Conservation (phyloP, 805 yeast species). For the Candida ipomoeae region DNA sequence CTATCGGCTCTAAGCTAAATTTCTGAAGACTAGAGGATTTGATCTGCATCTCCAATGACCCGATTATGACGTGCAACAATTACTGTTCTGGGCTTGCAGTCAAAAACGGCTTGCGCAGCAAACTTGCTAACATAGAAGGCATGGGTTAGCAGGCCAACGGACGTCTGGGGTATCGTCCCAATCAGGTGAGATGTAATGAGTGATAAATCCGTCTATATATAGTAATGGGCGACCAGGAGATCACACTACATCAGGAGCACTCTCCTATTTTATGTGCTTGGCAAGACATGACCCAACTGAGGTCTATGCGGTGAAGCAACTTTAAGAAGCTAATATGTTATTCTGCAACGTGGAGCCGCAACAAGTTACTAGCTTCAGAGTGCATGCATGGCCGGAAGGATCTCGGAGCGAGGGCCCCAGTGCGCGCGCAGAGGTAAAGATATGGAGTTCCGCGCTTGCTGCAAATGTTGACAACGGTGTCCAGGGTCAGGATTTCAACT, state of each 20-base stretch:
- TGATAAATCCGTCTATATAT: background rate
- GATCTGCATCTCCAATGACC: too few species aligned
- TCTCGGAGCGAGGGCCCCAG: background rate
- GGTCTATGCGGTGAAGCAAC: background rate
- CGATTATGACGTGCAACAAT: too few species aligned
- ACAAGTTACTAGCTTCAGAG: background rate
- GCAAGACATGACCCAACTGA: background rate
- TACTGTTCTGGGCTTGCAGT: too few species aligned
- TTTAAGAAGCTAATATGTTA: background rate
- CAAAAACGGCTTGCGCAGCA: too few species aligned
- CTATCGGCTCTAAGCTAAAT: too few species aligned
- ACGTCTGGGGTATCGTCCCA: background rate
- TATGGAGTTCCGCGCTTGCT: slow-evolving; percentile 2
- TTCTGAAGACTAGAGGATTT: too few species aligned
- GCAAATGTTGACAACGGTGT: background rate
- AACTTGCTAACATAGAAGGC: background rate
- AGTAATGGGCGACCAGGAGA: too few species aligned
- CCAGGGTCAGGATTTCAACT: background rate
- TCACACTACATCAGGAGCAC: background rate
- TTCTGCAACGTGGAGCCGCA: background rate
- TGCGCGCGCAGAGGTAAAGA: background rate
- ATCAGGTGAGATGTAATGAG: background rate
- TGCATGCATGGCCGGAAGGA: background rate
- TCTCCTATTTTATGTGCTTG: background rate
- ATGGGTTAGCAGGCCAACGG: background rate